Evolutionary conservation across 192 early-diverging fungal species (phyloP), one percentile per base, ranked within the genome.

Genomic region (Coemansia sp.): DNA sequence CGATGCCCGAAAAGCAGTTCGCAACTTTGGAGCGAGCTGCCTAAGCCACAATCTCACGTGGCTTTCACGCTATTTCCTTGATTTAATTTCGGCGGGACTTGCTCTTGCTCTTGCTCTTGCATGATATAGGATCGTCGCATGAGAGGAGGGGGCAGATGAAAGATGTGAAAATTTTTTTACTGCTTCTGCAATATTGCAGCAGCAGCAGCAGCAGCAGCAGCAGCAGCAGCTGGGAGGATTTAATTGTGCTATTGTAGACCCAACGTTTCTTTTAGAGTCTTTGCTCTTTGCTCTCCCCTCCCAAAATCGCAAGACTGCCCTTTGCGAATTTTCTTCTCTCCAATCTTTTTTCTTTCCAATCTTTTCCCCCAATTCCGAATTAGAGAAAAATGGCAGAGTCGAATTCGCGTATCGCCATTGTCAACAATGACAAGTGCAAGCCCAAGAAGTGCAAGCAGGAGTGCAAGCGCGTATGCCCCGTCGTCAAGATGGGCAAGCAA

Each of bases 391-490:
- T 96, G 94, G 84, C 86, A 50, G 93, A 95, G 72, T 91, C 91
- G 61, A 86, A 93, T 40, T 93, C 93, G 4, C 89, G 95, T 85
- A 94, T 97, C 56, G 96, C 96, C 63, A 95, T 98, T 79, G 92
- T 98, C 78, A 88, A 72, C 67, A 70, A 82, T 21, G 96, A 98
- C 90, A 97, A 94, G 84, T 98, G 96, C 85, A 95, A 96, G 85
- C 96, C 96, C 18, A 98, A 98, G 84, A 96, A 97, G 77, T 98
- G 96, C 73, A 85, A 93, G 77, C 96, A 96, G 73, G 96, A 98
- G 82, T 98, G 96, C 87, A 97, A 97, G 83, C 90, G 91, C 69
- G 87, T 89, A 18, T 98, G 96, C 69, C 96, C 96, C 10, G 96
- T 98, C 23, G 94, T 95, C 59, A 83, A 91, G 60, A 96, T 97